Conservation (phyloP, 2,329 filamentous ascomycete species). For the Aspergillus sclerotialis region DNA sequence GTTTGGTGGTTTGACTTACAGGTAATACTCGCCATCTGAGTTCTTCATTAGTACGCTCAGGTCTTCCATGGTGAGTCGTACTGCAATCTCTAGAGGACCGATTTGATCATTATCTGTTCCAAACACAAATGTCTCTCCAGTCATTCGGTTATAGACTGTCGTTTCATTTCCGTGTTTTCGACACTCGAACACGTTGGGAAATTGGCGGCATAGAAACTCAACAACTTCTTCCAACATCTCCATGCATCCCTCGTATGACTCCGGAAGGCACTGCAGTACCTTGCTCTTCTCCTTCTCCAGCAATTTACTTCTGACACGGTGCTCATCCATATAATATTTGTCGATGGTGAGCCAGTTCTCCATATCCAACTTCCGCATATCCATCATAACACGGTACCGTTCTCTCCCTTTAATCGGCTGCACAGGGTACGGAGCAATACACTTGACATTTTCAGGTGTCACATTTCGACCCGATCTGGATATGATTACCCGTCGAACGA, state of each 20-base stretch:
- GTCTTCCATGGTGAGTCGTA: conserved; percentile 46
- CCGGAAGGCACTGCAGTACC: conserved; percentile 40
- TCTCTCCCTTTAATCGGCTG: conserved; percentile 33
- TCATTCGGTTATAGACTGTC: conserved; percentile 38
- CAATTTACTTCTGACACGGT: conserved; percentile 35
- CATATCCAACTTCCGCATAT: conserved; percentile 39
- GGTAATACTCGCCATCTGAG: conserved; percentile 40
- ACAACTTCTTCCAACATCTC: conserved; percentile 43
- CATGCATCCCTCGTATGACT: conserved; percentile 39
- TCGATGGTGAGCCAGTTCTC: conserved; percentile 46
- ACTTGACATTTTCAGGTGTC: conserved; percentile 20
- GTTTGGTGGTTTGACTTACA: conserved; percentile 26
- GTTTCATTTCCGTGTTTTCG: conserved; percentile 16
- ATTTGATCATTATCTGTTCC: conserved; percentile 24
- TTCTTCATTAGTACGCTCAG: conserved; percentile 43
- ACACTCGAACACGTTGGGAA: conserved; percentile 38
- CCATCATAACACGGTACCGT: conserved; percentile 41
- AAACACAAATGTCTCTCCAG: conserved; percentile 37
- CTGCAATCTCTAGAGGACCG: conserved; percentile 45
- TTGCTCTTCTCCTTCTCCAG: conserved; percentile 31
- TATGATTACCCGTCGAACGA: conserved; percentile 12
- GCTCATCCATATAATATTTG: conserved; percentile 38
- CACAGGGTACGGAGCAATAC: conserved; percentile 30
- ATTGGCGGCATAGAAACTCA: conserved; percentile 38
- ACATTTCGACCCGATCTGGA: conserved; percentile 5